These are phyloP conservation scores for Dendrocalamus latiflorus DNA, from an alignment of 202 grass and related monocot genomes.

Conservation along the genomic window DNA sequence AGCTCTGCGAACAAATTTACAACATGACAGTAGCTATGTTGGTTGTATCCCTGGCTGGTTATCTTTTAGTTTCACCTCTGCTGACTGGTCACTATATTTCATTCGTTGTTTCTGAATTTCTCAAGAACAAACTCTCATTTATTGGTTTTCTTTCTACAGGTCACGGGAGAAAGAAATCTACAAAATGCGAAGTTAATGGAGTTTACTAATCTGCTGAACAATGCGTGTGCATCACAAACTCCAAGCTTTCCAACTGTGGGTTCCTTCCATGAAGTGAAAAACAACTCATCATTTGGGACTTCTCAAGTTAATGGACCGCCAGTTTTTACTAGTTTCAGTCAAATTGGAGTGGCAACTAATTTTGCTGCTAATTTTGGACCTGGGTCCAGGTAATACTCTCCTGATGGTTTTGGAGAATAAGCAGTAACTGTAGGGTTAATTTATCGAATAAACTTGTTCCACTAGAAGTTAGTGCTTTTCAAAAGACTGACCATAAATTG, in stretches of 20 bases:
- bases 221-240: slow-evolving; percentile 32
- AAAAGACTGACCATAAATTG: neutral
- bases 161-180: slow-evolving; percentile 75
- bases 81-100: neutral
- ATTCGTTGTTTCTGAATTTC: neutral
- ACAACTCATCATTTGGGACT: slow-evolving; percentile 29
- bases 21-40: too few relatives aligned
- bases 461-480: neutral
- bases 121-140: slow-evolving; percentile 12
- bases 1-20: too few relatives aligned
- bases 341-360: slow-evolving; percentile 56
- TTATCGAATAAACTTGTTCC: neutral
- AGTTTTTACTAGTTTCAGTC: slow-evolving; percentile 74
- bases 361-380: slow-evolving; percentile 12
- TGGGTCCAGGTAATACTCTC: slow-evolving; percentile 32
- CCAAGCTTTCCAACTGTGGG: slow-evolving; percentile 30
- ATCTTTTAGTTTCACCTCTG: neutral
- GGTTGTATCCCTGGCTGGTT: too few relatives aligned
- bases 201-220: slow-evolving; percentile 80
- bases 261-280: slow-evolving; percentile 43
- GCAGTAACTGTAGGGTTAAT: neutral
- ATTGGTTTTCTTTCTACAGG: slow-evolving; percentile 40
- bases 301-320: slow-evolving; percentile 57
- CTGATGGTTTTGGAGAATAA: slow-evolving; percentile 2
- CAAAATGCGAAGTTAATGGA: slow-evolving; percentile 78